Percentiles rank a stretch among this genome's conserved stretches.
These are phyloP conservation scores for Orbilia javanica DNA, from an alignment of 2,329 filamentous ascomycete species.

Conservation along the genomic window DNA sequence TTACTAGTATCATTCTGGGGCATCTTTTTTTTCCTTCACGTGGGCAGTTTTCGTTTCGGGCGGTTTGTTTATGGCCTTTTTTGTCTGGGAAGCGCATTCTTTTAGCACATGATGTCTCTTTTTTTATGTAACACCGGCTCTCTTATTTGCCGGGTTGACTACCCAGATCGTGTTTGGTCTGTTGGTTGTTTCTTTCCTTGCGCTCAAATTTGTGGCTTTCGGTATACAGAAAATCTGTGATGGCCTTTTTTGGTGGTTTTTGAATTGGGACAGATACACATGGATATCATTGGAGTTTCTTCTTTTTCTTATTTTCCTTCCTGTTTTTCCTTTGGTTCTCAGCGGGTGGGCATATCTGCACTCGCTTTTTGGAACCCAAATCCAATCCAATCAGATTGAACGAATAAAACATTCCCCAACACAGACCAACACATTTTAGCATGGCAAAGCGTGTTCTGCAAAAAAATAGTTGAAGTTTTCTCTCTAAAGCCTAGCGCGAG, in stretches of 20 bases:
- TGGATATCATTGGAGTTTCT: neutral
- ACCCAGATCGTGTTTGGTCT: neutral
- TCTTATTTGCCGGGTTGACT: neutral
- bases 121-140: neutral
- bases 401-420: no score
- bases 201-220: neutral
- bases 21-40: neutral
- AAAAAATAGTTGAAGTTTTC: no score
- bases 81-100: slow-evolving; percentile 6
- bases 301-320: neutral
- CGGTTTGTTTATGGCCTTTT: neutral
- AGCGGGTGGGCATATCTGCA: no score
- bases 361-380: no score
- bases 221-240: neutral
- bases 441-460: no score
- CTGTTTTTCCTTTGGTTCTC: neutral
- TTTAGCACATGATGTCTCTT: slow-evolving; percentile 20
- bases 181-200: neutral
- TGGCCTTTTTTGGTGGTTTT: neutral
- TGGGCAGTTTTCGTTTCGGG: slow-evolving; percentile 19
- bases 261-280: neutral
- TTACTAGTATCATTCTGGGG: slow-evolving; percentile 26
- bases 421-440: no score
- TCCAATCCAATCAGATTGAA: no score
- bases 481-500: no score